phyloP scores from a whole-genome alignment of 345 rosid species.

The sweet orange (Citrus sinensis) region DVS_A1.0 CM039161.1:8046001-8046500 shows the following conservation, averaged over 20 bases:
- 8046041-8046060: background rate
- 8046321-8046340: background rate
- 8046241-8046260: background rate
- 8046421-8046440: background rate
- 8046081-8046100: background rate
- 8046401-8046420: background rate
- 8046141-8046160: background rate
- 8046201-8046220: background rate
- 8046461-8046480: no score
- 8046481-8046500: background rate
- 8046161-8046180: background rate
- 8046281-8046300: background rate
- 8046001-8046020: background rate
- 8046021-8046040: background rate
- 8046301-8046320: background rate
- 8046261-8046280: background rate
- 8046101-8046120: background rate
- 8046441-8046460: background rate
- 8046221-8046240: background rate
- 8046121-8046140: background rate
- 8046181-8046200: background rate
- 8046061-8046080: background rate
- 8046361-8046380: background rate
- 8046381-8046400: background rate
- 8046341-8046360: background rate